phyloP scores from a whole-genome alignment of 1,284 basidiomycete genomes.

The Cutaneotrichosporon cavernicola region DNA sequence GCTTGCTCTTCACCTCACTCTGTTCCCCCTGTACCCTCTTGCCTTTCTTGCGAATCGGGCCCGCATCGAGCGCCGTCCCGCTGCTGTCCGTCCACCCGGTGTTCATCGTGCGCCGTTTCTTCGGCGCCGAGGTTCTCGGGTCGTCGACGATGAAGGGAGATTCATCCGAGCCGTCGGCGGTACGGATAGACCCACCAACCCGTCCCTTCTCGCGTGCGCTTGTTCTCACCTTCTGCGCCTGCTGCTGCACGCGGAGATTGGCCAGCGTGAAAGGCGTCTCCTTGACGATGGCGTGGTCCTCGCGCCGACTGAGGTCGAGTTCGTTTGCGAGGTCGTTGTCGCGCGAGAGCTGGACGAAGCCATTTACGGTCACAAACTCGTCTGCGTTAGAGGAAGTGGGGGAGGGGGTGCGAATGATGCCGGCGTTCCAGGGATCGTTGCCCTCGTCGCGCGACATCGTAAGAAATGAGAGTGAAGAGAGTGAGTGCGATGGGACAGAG shows the following conservation, averaged over 20 bases:
- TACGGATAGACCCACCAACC: conserved; percentile 4
- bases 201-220: neutral
- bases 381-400: conserved; percentile 17
- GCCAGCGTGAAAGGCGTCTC: conserved; percentile 34
- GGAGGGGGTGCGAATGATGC: conserved; percentile 14
- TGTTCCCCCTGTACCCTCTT: neutral
- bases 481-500: neutral
- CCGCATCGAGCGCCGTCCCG: conserved; percentile 20
- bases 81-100: conserved; percentile 28
- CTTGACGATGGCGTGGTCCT: conserved; percentile 27
- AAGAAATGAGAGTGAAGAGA: neutral
- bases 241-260: conserved; percentile 5
- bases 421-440: conserved; percentile 1
- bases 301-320: conserved; percentile 30
- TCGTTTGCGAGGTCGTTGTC: conserved; percentile 24
- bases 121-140: neutral
- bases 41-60: conserved; percentile 6
- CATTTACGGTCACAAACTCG: conserved; percentile 1
- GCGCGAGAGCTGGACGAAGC: conserved; percentile 7
- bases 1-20: neutral
- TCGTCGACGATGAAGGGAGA: neutral
- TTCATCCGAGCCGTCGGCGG: conserved; percentile 12
- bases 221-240: neutral
- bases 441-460: neutral
- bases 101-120: neutral